phyloP scores from a whole-genome alignment of 768 basidiomycete species.

The Rhodocollybia butyracea region DNA sequence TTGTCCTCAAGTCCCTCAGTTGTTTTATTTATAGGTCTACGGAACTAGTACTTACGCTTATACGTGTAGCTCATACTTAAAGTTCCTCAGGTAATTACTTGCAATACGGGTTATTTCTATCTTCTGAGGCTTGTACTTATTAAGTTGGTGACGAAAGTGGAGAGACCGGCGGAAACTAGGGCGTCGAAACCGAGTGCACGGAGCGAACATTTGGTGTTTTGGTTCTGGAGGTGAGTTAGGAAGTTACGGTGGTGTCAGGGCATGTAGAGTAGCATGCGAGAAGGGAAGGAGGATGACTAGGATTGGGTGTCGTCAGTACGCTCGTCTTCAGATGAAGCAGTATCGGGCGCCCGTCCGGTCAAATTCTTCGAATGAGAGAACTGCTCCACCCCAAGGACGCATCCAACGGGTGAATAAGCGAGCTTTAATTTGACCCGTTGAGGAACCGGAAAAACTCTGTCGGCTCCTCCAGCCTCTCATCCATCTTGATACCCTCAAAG shows the following conservation, averaged over 20 bases:
- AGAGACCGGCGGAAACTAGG: neutral
- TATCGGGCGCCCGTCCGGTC: neutral
- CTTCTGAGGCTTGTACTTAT: too few relatives aligned
- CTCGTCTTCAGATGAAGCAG: too few relatives aligned
- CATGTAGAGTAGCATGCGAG: conserved; percentile 60
- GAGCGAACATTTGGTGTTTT: conserved; percentile 42
- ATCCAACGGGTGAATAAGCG: conserved; percentile 54
- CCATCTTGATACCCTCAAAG: conserved; percentile 43
- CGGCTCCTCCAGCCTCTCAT: conserved; percentile 23
- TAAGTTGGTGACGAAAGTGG: too few relatives aligned
- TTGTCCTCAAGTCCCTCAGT: too few relatives aligned
- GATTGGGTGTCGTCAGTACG: neutral
- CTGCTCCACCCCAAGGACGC: conserved; percentile 47
- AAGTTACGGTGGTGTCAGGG: conserved; percentile 59
- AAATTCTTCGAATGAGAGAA: conserved; percentile 2
- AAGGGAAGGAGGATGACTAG: conserved; percentile 37
- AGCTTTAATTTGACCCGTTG: conserved; percentile 61
- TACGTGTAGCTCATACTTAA: too few relatives aligned
- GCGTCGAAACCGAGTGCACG: conserved; percentile 35
- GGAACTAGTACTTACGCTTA: too few relatives aligned
- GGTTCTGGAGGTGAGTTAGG: conserved; percentile 46
- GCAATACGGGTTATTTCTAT: too few relatives aligned
- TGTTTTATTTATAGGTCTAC: too few relatives aligned
- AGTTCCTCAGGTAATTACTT: too few relatives aligned
- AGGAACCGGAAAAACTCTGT: conserved; percentile 51